Evolutionary conservation across 768 basidiomycete species (phyloP).

Genomic region (Termitomyces sp.): DNA sequence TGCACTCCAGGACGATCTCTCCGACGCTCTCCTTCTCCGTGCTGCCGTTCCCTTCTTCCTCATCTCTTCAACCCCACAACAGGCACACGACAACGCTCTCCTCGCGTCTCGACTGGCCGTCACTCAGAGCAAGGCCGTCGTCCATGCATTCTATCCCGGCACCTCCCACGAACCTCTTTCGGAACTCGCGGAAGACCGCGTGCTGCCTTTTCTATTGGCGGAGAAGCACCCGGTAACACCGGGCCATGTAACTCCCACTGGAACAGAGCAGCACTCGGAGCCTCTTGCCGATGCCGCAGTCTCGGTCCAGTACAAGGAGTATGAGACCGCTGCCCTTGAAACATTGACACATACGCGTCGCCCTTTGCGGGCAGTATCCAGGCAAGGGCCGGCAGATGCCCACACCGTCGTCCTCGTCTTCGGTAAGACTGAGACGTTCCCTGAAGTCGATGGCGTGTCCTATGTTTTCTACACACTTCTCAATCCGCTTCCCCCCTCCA

Average conservation of each 20-base stretch:
- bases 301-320: slow-evolving; percentile 43
- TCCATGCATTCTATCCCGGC: slow-evolving; percentile 72
- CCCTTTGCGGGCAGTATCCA: slow-evolving; percentile 48
- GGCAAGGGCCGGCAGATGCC: slow-evolving; percentile 49
- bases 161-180: slow-evolving; percentile 32
- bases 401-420: slow-evolving; percentile 69
- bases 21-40: slow-evolving; percentile 71
- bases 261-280: slow-evolving; percentile 2
- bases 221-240: slow-evolving; percentile 32
- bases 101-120: slow-evolving; percentile 79
- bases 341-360: slow-evolving; percentile 60
- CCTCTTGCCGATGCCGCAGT: slow-evolving; percentile 20
- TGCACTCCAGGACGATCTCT: slow-evolving; percentile 58
- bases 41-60: slow-evolving; percentile 80
- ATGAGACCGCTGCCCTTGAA: slow-evolving; percentile 63
- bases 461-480: slow-evolving; percentile 65
- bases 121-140: slow-evolving; percentile 65
- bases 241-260: slow-evolving; percentile 18
- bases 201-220: slow-evolving; percentile 55
- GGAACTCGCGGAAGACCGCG: slow-evolving; percentile 53
- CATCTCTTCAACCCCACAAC: slow-evolving; percentile 68
- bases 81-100: slow-evolving; percentile 88
- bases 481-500: slow-evolving; percentile 62
- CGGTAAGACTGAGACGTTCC: slow-evolving; percentile 40
- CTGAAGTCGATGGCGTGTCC: slow-evolving; percentile 50